These are phyloP conservation scores for Linum trigynum DNA, from an alignment of 345 rosid species.

Conservation along the genomic window DNA sequence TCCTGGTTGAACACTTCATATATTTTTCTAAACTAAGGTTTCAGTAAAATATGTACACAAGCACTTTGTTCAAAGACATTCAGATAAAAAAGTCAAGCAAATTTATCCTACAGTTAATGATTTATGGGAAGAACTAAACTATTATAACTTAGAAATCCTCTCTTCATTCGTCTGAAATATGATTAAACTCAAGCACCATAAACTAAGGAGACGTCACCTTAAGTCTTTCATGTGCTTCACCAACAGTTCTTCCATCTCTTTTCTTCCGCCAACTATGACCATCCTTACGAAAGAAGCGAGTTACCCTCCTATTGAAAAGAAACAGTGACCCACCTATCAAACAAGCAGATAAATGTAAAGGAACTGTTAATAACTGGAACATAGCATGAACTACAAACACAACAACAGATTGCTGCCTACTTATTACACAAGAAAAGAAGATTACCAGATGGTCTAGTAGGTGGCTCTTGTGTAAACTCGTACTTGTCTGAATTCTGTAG, in stretches of 20 bases:
- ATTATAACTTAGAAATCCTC: too few species aligned
- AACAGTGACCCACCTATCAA: conserved; percentile 71
- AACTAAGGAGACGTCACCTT: conserved; percentile 36
- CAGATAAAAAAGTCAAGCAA: not conserved
- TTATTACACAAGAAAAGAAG: not conserved
- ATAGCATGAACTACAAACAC: not conserved
- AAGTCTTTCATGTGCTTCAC: conserved; percentile 89
- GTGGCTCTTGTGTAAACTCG: conserved; percentile 37
- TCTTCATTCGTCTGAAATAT: too few species aligned
- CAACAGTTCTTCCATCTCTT: conserved; percentile 80
- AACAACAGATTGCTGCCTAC: not conserved
- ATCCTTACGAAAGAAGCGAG: conserved; percentile 73
- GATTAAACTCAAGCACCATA: not conserved
- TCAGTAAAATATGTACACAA: not conserved
- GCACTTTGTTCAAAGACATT: not conserved
- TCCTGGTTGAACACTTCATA: too few species aligned
- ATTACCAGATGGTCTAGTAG: conserved; percentile 53
- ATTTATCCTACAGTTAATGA: too few species aligned
- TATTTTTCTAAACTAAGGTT: too few species aligned
- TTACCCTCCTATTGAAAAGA: conserved; percentile 62
- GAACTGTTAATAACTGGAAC: not conserved
- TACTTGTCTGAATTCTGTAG: conserved; percentile 57
- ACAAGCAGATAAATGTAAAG: not conserved
- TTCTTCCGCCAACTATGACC: conserved; percentile 88
- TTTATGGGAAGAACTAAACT: too few species aligned